Base-by-base conservation (phyloP, 495 filamentous ascomycete genomes). In the Penicillium soppii region DNA sequence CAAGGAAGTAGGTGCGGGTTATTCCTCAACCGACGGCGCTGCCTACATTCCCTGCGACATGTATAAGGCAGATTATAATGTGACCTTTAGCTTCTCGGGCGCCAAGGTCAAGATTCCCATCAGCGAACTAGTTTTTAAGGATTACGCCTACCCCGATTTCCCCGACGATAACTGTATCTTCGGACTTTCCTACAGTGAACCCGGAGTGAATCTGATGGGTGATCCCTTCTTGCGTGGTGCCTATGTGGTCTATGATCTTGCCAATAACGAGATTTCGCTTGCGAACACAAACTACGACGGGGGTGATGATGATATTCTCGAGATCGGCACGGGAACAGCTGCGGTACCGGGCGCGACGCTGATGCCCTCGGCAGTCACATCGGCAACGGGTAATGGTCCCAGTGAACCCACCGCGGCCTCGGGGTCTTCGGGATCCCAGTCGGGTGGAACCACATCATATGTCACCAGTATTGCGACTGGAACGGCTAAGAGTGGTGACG, bases 161-260 rank as follows among this genome's bases (percentile, higher is more conserved):
- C 43, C 53, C 21, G 8, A 45, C 1, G 40, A 23, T 0, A 73
- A 80, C 32, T 90, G 87, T 47, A 66, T 83, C 27, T 86, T 89
- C 57, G 88, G 88, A 44, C 79, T 96, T 52, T 69, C 82, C 13
- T 79, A 83, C 7, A 82, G 80, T 9, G 37, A 53, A 10, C 55
- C 67, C 12, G 80, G 80, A 36, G 82, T 82, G 13, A 80, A 79
- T 33, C 84, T 95, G 3, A 71, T 96, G 19, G 91, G 91, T 20
- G 91, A 95, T 61, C 90, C 90, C 0, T 96, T 96, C 73, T 77
- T 96, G n/a, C 78, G 91, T 27, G 86, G 85, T 29, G 91, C 91
- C 0, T 96, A 96, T 59, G 83, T 94, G 6, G 91, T 96, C 4
- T 96, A 90, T 58, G 89, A 95, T 57, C 73, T 95, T 32, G 79